phyloP scores from a whole-genome alignment of 2,329 filamentous ascomycete species.

The Pseudogymnoascus sp. region DNA sequence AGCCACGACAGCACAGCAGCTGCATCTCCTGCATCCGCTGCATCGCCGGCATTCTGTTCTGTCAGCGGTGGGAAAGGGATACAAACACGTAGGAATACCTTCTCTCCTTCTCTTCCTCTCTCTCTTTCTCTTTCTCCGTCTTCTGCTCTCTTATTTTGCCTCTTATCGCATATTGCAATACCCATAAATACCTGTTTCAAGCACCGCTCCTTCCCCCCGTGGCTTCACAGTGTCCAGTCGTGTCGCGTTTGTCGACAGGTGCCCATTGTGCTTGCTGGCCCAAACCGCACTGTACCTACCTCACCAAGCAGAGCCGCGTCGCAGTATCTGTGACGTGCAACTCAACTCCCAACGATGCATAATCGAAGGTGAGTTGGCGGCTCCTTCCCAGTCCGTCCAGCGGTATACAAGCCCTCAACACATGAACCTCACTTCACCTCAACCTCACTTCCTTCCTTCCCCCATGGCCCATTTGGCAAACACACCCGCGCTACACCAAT shows the following conservation, averaged over 20 bases:
- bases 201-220: not conserved
- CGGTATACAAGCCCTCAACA: not conserved
- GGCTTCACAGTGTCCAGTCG: not conserved
- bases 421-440: not conserved
- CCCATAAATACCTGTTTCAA: not conserved
- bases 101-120: not conserved
- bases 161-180: not conserved
- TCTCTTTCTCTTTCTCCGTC: not conserved
- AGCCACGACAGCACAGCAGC: conserved; percentile 28
- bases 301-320: conserved; percentile 8
- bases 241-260: conserved; percentile 1
- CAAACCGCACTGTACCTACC: not conserved
- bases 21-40: not conserved
- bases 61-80: not conserved
- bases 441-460: not conserved
- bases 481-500: not conserved
- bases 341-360: conserved; percentile 8
- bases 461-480: not conserved
- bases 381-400: not conserved
- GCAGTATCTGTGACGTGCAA: conserved; percentile 10
- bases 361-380: conserved; percentile 10
- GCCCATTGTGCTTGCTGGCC: not conserved
- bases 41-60: not conserved
- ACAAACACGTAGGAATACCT: conserved; percentile 7
- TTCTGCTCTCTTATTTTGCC: conserved; percentile 7